Percentiles rank a stretch among this genome's conserved stretches.
Conservation (phyloP, 1,284 basidiomycete genomes). For the Sporisorium graminicola region DNA sequence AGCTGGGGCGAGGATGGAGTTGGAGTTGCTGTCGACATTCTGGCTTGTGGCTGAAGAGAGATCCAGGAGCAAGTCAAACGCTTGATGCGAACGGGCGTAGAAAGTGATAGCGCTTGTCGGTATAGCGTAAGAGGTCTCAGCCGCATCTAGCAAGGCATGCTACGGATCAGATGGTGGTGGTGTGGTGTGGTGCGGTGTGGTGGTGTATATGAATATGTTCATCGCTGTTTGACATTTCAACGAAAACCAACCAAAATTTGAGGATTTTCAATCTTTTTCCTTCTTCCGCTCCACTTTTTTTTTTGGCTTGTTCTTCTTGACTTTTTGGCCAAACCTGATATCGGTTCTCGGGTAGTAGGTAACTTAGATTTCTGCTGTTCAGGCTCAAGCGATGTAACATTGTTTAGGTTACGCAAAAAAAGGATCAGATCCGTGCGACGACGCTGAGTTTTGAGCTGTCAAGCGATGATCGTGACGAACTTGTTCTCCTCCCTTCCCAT, state of each 20-base stretch:
- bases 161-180: neutral
- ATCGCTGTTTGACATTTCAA: neutral
- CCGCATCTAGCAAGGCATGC: conserved; percentile 32
- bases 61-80: neutral
- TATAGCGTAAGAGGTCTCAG: conserved; percentile 1
- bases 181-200: too few species aligned
- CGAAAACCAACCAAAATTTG: conserved; percentile 15
- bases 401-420: neutral
- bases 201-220: neutral
- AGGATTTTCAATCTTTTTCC: conserved; percentile 19
- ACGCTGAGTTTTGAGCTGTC: conserved; percentile 2
- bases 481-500: conserved; percentile 2
- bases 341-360: conserved; percentile 7
- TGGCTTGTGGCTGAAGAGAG: neutral
- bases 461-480: conserved; percentile 5
- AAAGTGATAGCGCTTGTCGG: neutral
- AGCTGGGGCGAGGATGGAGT: conserved; percentile 29
- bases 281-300: conserved; percentile 12
- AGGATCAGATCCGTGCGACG: conserved; percentile 31
- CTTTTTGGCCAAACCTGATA: neutral
- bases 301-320: conserved; percentile 2
- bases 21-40: conserved; percentile 20
- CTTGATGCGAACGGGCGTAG: neutral
- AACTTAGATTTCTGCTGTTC: neutral
- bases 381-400: conserved; percentile 26